These are phyloP conservation scores for Podila epigama DNA, from an alignment of 192 early-diverging fungal species.

Conservation along the genomic window DNA sequence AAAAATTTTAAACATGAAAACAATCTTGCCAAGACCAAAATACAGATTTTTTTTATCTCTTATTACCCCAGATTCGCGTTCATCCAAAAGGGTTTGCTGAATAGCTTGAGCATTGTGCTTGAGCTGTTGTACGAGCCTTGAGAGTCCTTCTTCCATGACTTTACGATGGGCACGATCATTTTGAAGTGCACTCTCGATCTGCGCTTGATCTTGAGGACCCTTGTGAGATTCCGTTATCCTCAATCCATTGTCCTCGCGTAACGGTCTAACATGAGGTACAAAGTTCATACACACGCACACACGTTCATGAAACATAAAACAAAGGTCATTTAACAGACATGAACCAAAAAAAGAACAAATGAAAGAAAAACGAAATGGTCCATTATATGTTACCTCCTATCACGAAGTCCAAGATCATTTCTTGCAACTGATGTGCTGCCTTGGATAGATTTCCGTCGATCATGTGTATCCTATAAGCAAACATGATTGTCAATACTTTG, in stretches of 20 bases:
- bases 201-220: conserved; percentile 5
- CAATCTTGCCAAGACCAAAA: not conserved
- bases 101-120: conserved; percentile 41
- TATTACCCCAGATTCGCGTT: conserved; percentile 35
- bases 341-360: too few species aligned
- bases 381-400: not conserved
- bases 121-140: conserved; percentile 30
- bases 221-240: not conserved
- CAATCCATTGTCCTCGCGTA: not conserved
- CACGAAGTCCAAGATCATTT: not conserved
- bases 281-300: not conserved
- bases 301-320: too few species aligned
- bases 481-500: too few species aligned
- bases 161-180: conserved; percentile 39
- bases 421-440: not conserved
- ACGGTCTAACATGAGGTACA: not conserved
- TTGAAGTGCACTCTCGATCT: conserved; percentile 33
- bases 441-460: not conserved
- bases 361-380: not conserved
- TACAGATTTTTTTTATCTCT: too few species aligned
- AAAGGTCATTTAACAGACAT: too few species aligned
- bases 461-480: not conserved
- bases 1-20: not conserved
- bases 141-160: conserved; percentile 35
- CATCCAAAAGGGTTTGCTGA: conserved; percentile 29